Evolutionary conservation across 306 rosid genomes (phyloP).

Genomic region (Ochetophila trinervis): DNA sequence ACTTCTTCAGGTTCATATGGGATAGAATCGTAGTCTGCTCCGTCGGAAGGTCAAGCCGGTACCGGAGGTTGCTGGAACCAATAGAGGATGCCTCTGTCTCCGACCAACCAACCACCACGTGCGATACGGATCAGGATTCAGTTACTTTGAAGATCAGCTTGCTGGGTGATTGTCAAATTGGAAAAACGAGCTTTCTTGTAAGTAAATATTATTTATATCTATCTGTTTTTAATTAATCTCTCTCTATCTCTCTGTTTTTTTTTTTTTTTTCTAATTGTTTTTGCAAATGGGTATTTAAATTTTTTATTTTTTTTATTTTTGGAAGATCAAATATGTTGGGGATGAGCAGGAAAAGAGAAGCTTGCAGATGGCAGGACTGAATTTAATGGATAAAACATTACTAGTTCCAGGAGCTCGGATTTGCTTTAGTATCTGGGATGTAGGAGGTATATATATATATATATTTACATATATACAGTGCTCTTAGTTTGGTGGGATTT

Average conservation of each 20-base stretch:
- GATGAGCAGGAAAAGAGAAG: constrained; percentile 69
- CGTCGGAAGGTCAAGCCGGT: constrained; percentile 32
- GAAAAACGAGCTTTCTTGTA: constrained; percentile 90
- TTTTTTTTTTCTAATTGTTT: background rate
- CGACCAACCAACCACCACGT: constrained; percentile 20
- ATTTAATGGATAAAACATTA: constrained; percentile 78
- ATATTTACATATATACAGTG: background rate
- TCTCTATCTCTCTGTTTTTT: background rate
- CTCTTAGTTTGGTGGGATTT: constrained; percentile 4
- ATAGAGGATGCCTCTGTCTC: constrained; percentile 3
- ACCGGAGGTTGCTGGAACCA: constrained; percentile 42
- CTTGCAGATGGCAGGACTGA: constrained; percentile 78
- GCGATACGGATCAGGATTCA: constrained; percentile 65
- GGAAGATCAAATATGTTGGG: constrained; percentile 81
- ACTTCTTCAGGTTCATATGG: constrained; percentile 73
- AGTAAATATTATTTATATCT: background rate
- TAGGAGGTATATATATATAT: constrained; percentile 50
- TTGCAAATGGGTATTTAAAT: background rate
- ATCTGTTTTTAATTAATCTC: constrained; percentile 2
- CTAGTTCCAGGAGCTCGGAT: constrained; percentile 71
- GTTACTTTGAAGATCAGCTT: constrained; percentile 77
- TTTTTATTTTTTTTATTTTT: background rate
- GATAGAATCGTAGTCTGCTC: constrained; percentile 69
- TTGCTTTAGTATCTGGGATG: constrained; percentile 87
- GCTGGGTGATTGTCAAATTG: constrained; percentile 92